Percentiles rank a stretch among this genome's conserved stretches.
These are phyloP conservation scores for Ilex asprella DNA, from an alignment of 257 asterid species.

Conservation along the genomic window DNA sequence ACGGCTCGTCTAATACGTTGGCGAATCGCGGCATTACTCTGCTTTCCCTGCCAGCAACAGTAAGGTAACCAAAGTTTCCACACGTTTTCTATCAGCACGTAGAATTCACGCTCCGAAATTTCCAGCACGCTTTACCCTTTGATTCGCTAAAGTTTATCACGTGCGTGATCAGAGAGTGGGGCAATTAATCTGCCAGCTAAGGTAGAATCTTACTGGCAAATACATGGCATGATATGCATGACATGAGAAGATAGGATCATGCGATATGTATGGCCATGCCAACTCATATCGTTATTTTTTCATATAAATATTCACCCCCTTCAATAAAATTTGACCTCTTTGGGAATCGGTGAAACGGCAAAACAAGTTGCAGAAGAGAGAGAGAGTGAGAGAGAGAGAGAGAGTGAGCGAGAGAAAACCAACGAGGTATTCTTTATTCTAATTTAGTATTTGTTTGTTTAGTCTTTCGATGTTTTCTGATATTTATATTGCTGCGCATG, in stretches of 20 bases:
- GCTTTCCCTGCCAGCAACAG: background rate
- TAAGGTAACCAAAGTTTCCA: no score
- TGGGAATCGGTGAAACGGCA: no score
- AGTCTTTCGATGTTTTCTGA: no score
- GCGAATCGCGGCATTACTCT: conserved; percentile 34
- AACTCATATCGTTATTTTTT: conserved; percentile 26
- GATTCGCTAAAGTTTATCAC: background rate
- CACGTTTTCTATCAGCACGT: no score
- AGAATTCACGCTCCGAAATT: background rate
- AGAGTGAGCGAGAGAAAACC: no score
- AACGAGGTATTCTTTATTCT: no score
- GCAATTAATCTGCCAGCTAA: background rate
- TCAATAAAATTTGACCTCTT: no score
- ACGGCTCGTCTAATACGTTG: conserved; percentile 32
- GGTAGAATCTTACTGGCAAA: conserved; percentile 14
- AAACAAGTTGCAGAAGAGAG: no score
- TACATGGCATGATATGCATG: conserved; percentile 22
- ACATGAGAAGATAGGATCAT: conserved; percentile 15
- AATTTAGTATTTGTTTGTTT: no score
- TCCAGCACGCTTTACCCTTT: no score
- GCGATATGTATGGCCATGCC: conserved; percentile 26
- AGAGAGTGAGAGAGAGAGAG: no score
- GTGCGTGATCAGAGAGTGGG: background rate
- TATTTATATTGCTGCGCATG: no score
- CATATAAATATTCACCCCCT: background rate